Evolutionary conservation across 805 yeast genomes (phyloP).

Genomic region (Yamadazyma olivae): DNA sequence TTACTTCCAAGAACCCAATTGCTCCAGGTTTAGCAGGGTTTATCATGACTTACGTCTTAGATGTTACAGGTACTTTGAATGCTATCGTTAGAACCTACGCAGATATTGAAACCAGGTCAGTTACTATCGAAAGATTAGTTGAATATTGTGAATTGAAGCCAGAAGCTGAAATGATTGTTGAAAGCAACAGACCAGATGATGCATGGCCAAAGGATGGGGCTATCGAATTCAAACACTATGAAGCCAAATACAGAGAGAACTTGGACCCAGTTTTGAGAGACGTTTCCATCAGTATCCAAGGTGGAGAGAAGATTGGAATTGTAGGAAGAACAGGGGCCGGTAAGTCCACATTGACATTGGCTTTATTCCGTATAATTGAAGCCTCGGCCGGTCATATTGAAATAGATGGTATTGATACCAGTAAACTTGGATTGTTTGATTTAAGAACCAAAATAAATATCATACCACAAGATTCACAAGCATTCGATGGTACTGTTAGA

Average conservation of each 20-base stretch:
- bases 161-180: slow-evolving; percentile 46
- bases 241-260: slow-evolving; percentile 81
- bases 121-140: slow-evolving; percentile 34
- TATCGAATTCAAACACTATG: slow-evolving; percentile 65
- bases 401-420: slow-evolving; percentile 69
- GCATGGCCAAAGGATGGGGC: slow-evolving; percentile 76
- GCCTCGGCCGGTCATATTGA: slow-evolving; percentile 64
- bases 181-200: slow-evolving; percentile 29
- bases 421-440: slow-evolving; percentile 70
- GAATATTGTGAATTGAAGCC: slow-evolving; percentile 36
- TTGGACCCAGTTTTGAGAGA: slow-evolving; percentile 75
- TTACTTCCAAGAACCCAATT: slow-evolving; percentile 19
- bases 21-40: slow-evolving; percentile 37
- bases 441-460: slow-evolving; percentile 75
- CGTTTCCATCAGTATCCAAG: slow-evolving; percentile 59
- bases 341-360: slow-evolving; percentile 79
- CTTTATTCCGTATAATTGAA: slow-evolving; percentile 83
- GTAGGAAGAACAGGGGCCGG: slow-evolving; percentile 99
- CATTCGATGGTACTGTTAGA: slow-evolving; percentile 81
- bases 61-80: slow-evolving; percentile 27
- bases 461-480: slow-evolving; percentile 93
- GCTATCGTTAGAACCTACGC: slow-evolving; percentile 33
- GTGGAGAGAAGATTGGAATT: slow-evolving; percentile 86
- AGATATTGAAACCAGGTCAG: slow-evolving; percentile 30
- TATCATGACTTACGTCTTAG: slow-evolving; percentile 33